A percentile compares a stretch with the other conserved stretches of the same genome.
Conservation (phyloP, 2,329 filamentous ascomycete species). For the Sporothrix inflata region DNA sequence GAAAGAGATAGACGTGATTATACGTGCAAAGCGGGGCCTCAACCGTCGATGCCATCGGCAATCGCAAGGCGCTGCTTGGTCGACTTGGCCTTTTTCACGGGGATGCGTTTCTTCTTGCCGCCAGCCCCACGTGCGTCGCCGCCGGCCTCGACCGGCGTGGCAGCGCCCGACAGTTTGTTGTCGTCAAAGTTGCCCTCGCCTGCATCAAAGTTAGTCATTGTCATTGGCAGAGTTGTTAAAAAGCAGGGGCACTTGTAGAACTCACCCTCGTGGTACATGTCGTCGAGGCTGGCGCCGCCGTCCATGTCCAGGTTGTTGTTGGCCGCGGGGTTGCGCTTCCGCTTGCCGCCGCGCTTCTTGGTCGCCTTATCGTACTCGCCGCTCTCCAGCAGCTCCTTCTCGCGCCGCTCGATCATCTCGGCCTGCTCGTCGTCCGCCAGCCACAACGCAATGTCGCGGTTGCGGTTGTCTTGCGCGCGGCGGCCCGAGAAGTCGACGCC, state of each 20-base stretch:
- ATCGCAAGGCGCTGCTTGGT: constrained; percentile 70
- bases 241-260: constrained; percentile 30
- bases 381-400: constrained; percentile 80
- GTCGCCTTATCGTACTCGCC: constrained; percentile 65
- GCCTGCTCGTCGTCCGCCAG: constrained; percentile 96
- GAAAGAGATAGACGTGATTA: too few species aligned
- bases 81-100: constrained; percentile 68
- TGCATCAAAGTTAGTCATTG: constrained; percentile 47
- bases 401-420: constrained; percentile 88
- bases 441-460: constrained; percentile 99
- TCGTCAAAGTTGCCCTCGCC: constrained; percentile 97
- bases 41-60: constrained; percentile 59
- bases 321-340: constrained; percentile 49
- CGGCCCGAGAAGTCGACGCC: constrained; percentile 95
- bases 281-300: constrained; percentile 73
- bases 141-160: constrained; percentile 67
- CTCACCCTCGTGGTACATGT: constrained; percentile 99
- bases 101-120: constrained; percentile 59
- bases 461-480: constrained; percentile 82
- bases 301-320: constrained; percentile 30
- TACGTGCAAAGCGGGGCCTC: neutral
- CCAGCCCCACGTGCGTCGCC: constrained; percentile 52
- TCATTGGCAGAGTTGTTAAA: neutral
- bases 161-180: constrained; percentile 77
- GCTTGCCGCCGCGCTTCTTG: constrained; percentile 63